Evolutionary conservation across 768 basidiomycete genomes (phyloP).

Genomic region (Tylopilus sp.): DNA sequence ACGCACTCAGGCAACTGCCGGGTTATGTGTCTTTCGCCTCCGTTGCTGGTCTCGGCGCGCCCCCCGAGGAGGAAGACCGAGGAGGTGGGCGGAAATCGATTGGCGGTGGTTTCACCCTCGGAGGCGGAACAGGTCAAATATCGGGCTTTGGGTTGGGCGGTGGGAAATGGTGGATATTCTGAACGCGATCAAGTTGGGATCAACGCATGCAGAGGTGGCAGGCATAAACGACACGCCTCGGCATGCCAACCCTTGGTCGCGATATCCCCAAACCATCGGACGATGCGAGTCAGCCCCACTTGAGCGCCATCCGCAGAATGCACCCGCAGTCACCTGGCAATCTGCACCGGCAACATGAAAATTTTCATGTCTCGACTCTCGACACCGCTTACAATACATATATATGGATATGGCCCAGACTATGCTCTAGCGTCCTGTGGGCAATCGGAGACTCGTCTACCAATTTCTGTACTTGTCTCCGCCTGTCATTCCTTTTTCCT

Average conservation of each 20-base stretch:
- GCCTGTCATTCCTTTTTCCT: conserved; percentile 8
- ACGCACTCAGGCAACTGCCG: conserved; percentile 49
- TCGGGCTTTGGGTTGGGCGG: conserved; percentile 26
- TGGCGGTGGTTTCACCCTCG: conserved; percentile 12
- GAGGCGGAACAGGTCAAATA: conserved; percentile 17
- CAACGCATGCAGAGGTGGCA: conserved; percentile 2
- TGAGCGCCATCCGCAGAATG: conserved; percentile 4
- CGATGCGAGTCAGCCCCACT: conserved; percentile 24
- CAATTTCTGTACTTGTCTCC: not conserved
- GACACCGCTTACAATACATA: conserved; percentile 20
- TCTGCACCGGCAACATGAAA: conserved; percentile 5
- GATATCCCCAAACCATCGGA: not conserved
- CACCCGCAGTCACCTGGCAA: conserved; percentile 5
- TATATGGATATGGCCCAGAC: conserved; percentile 24
- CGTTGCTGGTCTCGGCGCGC: conserved; percentile 64
- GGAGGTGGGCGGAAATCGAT: conserved; percentile 22
- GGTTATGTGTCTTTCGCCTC: conserved; percentile 69
- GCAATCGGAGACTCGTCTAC: not conserved
- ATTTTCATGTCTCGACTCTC: conserved; percentile 1
- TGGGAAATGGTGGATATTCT: conserved; percentile 34
- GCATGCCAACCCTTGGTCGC: conserved; percentile 7
- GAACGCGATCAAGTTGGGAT: conserved; percentile 1
- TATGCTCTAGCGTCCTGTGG: conserved; percentile 12
- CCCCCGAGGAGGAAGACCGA: conserved; percentile 45
- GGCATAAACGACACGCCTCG: conserved; percentile 4